Conservation (phyloP, 306 rosid species). For the Vigna nakashimae region DNA sequence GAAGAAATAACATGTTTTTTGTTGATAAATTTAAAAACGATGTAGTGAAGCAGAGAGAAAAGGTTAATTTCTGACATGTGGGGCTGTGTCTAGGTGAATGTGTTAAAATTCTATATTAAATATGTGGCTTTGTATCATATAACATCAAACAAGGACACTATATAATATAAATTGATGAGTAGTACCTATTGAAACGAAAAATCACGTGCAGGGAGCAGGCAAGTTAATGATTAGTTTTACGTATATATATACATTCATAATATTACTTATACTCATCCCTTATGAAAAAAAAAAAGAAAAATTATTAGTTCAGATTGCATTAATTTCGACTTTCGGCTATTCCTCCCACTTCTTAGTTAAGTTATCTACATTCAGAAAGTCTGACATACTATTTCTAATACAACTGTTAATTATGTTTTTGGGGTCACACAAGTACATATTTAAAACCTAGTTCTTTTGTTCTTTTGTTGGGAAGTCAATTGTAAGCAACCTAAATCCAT, state of each 20-base stretch:
- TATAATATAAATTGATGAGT: slow-evolving; percentile 1
- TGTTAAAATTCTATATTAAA: slow-evolving; percentile 12
- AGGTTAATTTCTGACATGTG: background rate
- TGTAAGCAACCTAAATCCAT: background rate
- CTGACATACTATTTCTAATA: background rate
- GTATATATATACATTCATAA: background rate
- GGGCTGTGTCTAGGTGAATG: background rate
- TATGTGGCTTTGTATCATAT: background rate
- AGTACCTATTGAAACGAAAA: background rate
- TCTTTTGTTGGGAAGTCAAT: background rate
- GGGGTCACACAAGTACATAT: background rate
- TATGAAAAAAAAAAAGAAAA: background rate
- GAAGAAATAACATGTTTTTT: background rate
- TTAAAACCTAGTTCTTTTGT: background rate
- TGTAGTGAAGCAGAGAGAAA: background rate
- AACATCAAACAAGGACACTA: background rate
- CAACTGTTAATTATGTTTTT: background rate
- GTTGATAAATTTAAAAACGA: background rate
- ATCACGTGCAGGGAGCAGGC: slow-evolving; percentile 16
- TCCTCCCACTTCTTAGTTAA: background rate
- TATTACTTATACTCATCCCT: background rate
- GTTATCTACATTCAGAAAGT: background rate
- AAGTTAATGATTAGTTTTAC: slow-evolving; percentile 10
- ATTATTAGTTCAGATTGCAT: background rate
- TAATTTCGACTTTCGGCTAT: background rate